A percentile compares a stretch with the other conserved stretches of the same genome.
Evolutionary conservation across 2,329 filamentous ascomycete species (phyloP).

Genomic region (Curvularia hawaiiensis): DNA sequence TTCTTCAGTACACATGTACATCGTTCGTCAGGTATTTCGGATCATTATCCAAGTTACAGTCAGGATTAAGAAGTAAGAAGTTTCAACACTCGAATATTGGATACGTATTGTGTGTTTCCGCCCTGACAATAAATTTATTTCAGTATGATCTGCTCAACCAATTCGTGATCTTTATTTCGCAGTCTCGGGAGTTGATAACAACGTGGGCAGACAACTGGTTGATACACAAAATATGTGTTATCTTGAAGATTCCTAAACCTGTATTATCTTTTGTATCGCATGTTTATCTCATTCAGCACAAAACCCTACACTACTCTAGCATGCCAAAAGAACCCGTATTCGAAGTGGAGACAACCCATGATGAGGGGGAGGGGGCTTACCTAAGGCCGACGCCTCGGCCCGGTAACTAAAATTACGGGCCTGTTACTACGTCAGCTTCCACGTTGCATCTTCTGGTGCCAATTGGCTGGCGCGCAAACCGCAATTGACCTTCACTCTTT

Average conservation of each 20-base stretch:
- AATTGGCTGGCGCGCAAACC: conserved; percentile 31
- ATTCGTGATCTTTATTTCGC: not conserved
- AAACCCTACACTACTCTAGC: not conserved
- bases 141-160: not conserved
- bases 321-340: not conserved
- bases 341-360: not conserved
- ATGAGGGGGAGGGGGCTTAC: conserved; percentile 4
- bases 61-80: not conserved
- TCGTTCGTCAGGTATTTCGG: not conserved
- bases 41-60: not conserved
- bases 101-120: not conserved
- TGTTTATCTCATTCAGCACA: not conserved
- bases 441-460: conserved; percentile 43
- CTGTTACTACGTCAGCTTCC: conserved; percentile 31
- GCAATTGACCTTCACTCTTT: not conserved
- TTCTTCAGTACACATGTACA: too few relatives aligned
- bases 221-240: not conserved
- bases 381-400: conserved; percentile 9
- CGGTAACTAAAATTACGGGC: not conserved
- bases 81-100: not conserved
- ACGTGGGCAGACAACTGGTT: not conserved
- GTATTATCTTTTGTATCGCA: not conserved
- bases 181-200: not conserved
- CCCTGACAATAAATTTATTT: not conserved
- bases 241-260: not conserved